Base-by-base conservation (phyloP, 768 basidiomycete species). In the Lactarius trivialis region DNA sequence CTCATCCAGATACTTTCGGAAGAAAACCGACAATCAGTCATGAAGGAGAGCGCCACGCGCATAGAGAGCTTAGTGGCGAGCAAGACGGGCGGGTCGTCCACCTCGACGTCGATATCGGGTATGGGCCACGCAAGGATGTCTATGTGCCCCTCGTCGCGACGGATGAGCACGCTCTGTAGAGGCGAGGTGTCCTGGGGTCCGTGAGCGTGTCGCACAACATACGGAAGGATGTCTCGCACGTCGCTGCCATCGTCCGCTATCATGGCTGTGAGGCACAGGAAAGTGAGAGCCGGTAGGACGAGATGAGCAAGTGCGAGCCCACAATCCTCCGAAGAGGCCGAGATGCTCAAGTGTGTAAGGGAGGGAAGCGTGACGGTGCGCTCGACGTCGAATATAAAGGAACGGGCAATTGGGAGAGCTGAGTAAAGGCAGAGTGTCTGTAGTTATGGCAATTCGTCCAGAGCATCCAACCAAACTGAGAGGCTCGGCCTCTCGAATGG, bases 171-270 rank as follows among this genome's bases (percentile, higher is more conserved):
- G 19, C 58, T 59, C 33, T 37, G 56, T 30, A 65, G 41, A 14
- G 61, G 57, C 12, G 26, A 36, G 1, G 24, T 33, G 26, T 60
- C 61, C 21, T 65, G 64, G 5, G 51, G 24, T 11, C 53, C 56
- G 24, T 41, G 39, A 28, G 50, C 21, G 6, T 41, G 50, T n/a
- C 32, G 33, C 2, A 12, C 33, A 26, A 60, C 4, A 17, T 41
- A 45, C 17, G 65, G 65, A 15, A 59, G 14, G 4, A 59, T 6
- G 11, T 4, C 28, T 32, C 32, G 53, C 5, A 63, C 33, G 24
- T 59, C 39, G 8, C 21, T 32, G 28, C 36, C 54, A 7, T 37
- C 37, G 4, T 7, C 2, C 0, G 24, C 15, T 4, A 15, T 3
- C 26, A 6, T 9, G 48, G 26, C 45, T 7, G 24, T 4, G 14